These are phyloP conservation scores for Paramecium biaurelia DNA, from an alignment of 73 alveolate genomes.

Conservation along the genomic window DNA sequence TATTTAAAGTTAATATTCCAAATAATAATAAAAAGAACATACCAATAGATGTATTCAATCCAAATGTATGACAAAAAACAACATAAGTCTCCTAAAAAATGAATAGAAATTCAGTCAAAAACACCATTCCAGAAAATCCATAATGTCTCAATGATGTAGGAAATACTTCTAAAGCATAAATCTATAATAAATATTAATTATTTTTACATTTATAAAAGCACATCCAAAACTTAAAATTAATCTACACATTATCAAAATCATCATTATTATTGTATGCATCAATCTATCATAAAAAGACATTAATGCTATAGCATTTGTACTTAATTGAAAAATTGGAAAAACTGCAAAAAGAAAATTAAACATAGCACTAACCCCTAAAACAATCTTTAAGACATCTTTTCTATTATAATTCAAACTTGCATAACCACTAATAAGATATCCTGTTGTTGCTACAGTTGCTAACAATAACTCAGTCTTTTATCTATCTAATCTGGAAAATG, in stretches of 20 bases:
- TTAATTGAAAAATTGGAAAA: background rate
- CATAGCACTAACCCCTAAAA: background rate
- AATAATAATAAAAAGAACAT: background rate
- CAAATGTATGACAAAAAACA: background rate
- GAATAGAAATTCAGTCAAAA: conserved; percentile 28
- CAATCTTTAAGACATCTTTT: background rate
- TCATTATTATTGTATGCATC: background rate
- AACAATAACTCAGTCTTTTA: background rate
- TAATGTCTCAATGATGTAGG: conserved; percentile 45
- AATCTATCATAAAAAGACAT: conserved; percentile 16
- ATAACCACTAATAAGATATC: conserved; percentile 28
- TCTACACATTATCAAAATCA: conserved; percentile 19
- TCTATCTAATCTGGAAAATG: background rate
- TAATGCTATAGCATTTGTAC: background rate
- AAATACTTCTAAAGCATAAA: conserved; percentile 39
- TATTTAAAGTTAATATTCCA: background rate
- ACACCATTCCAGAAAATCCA: conserved; percentile 38
- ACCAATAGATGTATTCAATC: conserved; percentile 4
- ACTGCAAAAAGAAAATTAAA: background rate
- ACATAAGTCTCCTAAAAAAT: conserved; percentile 33
- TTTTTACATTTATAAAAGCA: conserved; percentile 2
- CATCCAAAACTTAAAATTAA: conserved; percentile 27
- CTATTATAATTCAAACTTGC: conserved; percentile 28
- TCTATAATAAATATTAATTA: background rate
- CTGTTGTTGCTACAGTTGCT: background rate